Evolutionary conservation across 495 filamentous ascomycete species (phyloP).

Genomic region (Daldinia bambusicola): DNA sequence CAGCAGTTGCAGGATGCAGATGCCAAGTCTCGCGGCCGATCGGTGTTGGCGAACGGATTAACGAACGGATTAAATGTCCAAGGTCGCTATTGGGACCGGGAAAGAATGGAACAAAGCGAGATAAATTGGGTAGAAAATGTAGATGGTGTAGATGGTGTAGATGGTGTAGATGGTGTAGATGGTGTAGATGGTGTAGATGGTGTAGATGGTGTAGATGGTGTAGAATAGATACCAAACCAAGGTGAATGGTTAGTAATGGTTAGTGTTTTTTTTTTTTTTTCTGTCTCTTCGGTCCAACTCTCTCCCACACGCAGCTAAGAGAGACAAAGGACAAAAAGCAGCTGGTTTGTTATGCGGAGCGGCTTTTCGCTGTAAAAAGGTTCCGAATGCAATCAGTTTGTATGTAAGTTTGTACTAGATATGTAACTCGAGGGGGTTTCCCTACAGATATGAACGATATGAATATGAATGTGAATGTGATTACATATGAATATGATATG

Average conservation of each 20-base stretch:
- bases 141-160: no score
- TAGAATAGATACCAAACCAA: not conserved
- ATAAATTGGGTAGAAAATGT: not conserved
- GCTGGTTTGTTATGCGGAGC: constrained; percentile 9
- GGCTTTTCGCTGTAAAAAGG: constrained; percentile 6
- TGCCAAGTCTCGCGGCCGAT: constrained; percentile 43
- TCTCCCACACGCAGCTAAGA: constrained; percentile 1
- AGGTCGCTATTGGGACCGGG: constrained; percentile 4
- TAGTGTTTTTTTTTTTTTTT: constrained; percentile 5
- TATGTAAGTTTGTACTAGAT: constrained; percentile 37
- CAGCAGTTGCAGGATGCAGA: constrained; percentile 30
- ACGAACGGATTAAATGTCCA: constrained; percentile 16
- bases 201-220: no score
- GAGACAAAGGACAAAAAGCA: constrained; percentile 31
- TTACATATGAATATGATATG: not conserved
- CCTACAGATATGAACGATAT: not conserved
- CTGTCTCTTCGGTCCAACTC: constrained; percentile 10
- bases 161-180: no score
- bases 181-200: no score
- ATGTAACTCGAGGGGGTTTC: not conserved
- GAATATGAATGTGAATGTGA: not conserved
- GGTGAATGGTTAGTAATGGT: constrained; percentile 8
- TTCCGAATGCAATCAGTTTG: constrained; percentile 42
- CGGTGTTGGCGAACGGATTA: constrained; percentile 23
- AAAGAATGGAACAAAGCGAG: not conserved